These are phyloP conservation scores for Peronosclerospora sorghi DNA, from an alignment of 352 stramenopile species.

Conservation along the genomic window DNA sequence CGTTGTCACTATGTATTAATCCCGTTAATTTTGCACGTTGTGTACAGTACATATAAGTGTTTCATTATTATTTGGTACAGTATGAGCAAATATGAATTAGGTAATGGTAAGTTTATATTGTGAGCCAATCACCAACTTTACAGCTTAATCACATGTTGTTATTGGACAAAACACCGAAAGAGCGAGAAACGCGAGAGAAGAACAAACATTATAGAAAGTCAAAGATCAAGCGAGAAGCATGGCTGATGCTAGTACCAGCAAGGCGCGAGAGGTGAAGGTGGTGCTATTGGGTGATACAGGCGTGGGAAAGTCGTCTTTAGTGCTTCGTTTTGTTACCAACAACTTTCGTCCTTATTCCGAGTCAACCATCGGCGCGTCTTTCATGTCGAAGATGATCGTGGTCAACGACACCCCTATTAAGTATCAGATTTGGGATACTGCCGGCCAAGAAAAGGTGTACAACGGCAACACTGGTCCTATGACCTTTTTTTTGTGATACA, in stretches of 20 bases:
- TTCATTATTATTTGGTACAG: no score
- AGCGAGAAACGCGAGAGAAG: constrained; percentile 7
- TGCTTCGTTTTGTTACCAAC: constrained; percentile 94
- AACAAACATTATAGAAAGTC: background rate
- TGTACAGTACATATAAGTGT: background rate
- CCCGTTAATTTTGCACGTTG: no score
- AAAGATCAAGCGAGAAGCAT: constrained; percentile 17
- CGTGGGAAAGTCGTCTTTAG: constrained; percentile 94
- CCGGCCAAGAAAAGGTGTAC: constrained; percentile 89
- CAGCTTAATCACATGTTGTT: no score
- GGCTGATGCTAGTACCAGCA: constrained; percentile 46
- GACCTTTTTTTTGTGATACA: background rate
- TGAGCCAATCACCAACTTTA: constrained; percentile 2
- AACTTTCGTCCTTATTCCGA: constrained; percentile 94
- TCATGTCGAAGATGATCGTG: constrained; percentile 94
- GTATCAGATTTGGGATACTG: constrained; percentile 98
- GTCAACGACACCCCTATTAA: constrained; percentile 89
- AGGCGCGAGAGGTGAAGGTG: constrained; percentile 84
- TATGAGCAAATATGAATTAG: constrained; percentile 1
- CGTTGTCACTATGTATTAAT: no score
- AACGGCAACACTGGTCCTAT: background rate
- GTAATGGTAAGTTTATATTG: constrained; percentile 3
- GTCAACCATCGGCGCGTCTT: constrained; percentile 95
- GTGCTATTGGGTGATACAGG: constrained; percentile 88
- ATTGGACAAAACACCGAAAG: background rate